phyloP scores from a whole-genome alignment of 768 basidiomycete genomes.

The Auriscalpium microsporum region DNA sequence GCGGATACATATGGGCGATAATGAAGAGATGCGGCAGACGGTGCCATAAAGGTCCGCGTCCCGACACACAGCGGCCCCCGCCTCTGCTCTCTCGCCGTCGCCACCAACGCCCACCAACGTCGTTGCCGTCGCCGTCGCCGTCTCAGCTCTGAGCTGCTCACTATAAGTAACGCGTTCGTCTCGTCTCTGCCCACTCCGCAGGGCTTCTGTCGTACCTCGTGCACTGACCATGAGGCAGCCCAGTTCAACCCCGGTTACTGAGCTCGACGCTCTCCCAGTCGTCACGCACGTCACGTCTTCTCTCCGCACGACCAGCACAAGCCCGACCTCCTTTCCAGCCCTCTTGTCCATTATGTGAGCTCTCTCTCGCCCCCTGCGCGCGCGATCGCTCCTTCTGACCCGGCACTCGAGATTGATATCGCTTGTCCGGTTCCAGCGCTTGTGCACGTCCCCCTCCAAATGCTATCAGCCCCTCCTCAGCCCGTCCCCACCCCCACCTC shows the following conservation, averaged over 20 bases:
- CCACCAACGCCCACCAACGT: no score
- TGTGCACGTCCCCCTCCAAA: constrained; percentile 9
- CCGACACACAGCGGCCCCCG: no score
- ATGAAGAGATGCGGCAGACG: no score
- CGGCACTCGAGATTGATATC: constrained; percentile 3
- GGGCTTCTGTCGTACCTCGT: constrained; percentile 9
- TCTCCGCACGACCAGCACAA: constrained; percentile 2
- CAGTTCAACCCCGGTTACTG: constrained; percentile 3
- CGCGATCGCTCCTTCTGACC: neutral
- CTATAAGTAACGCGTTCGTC: no score
- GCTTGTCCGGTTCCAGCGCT: constrained; percentile 2
- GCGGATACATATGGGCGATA: no score
- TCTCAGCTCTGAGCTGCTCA: no score
- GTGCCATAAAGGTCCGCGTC: no score
- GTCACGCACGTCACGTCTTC: constrained; percentile 7
- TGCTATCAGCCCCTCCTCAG: constrained; percentile 3
- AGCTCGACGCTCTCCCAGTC: constrained; percentile 4
- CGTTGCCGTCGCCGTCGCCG: no score
- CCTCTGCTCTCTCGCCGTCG: no score
- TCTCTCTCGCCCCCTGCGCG: neutral
- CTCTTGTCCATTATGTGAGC: neutral
- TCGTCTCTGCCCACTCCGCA: no score
- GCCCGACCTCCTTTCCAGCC: neutral
- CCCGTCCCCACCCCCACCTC: constrained; percentile 8
- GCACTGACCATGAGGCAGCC: constrained; percentile 16